Evolutionary conservation across 768 basidiomycete genomes (phyloP).

Genomic region (Mycena vulgaris): DNA sequence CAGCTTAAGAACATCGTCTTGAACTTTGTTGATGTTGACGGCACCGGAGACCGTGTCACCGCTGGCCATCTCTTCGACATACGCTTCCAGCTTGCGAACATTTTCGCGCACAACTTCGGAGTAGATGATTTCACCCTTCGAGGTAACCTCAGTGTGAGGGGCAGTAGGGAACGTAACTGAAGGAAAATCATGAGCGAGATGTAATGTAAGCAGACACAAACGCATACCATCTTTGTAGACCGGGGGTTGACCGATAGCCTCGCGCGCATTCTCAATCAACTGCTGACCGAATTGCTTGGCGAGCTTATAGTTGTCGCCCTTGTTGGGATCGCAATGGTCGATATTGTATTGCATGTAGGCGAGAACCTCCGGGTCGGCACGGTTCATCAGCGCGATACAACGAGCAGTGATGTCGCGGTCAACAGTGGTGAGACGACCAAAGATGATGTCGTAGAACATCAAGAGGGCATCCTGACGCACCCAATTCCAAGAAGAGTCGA

Average conservation of each 20-base stretch:
- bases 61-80: conserved; percentile 98
- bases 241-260: conserved; percentile 87
- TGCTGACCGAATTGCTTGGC: conserved; percentile 98
- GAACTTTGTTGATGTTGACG: conserved; percentile 97
- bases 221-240: conserved; percentile 94
- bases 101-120: conserved; percentile 96
- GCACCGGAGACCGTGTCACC: conserved; percentile 87
- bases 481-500: conserved; percentile 99
- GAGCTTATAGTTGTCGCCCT: conserved; percentile 94
- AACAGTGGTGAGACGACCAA: conserved; percentile 93
- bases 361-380: conserved; percentile 93
- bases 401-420: conserved; percentile 97
- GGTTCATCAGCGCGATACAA: conserved; percentile 97
- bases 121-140: conserved; percentile 95
- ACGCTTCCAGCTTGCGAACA: conserved; percentile 97
- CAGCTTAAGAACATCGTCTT: conserved; percentile 95
- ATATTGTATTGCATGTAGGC: conserved; percentile 98
- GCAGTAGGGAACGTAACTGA: conserved; percentile 98
- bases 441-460: conserved; percentile 99
- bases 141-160: conserved; percentile 93
- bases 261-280: conserved; percentile 93
- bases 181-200: not conserved
- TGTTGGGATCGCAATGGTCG: conserved; percentile 81
- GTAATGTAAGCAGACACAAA: not conserved
- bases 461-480: conserved; percentile 95